Evolutionary conservation across 202 grass and related monocot species (phyloP).

Genomic region (Elaeis oleifera): DNA sequence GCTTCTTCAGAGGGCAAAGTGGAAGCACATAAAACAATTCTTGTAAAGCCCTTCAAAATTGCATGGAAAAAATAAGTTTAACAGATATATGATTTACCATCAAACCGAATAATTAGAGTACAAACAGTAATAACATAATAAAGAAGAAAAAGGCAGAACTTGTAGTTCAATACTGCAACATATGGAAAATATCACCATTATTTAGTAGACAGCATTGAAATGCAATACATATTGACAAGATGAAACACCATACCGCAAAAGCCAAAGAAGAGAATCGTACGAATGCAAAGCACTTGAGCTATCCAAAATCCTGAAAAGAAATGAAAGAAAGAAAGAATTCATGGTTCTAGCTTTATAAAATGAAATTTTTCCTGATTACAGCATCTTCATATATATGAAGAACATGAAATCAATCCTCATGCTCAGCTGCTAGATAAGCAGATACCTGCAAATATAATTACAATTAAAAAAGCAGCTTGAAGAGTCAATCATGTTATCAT

Average conservation of each 20-base stretch:
- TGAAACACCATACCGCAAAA: constrained; percentile 52
- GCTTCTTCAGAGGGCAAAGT: constrained; percentile 10
- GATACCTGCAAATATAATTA: too few species aligned
- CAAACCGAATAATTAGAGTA: too few species aligned
- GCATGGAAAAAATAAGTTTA: constrained; percentile 11
- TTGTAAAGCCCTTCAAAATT: constrained; percentile 55
- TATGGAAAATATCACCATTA: not conserved
- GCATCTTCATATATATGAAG: too few species aligned
- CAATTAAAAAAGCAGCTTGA: too few species aligned
- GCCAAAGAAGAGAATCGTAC: constrained; percentile 77
- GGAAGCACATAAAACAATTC: constrained; percentile 57
- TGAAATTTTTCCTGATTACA: too few species aligned
- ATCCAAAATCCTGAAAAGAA: constrained; percentile 47
- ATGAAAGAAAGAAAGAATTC: constrained; percentile 2
- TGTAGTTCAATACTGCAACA: too few species aligned
- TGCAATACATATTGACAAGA: not conserved
- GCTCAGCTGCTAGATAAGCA: too few species aligned
- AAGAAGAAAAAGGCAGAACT: not conserved
- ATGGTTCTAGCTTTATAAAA: too few species aligned
- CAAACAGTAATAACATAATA: not conserved
- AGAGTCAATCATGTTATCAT: too few species aligned
- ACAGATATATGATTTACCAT: not conserved
- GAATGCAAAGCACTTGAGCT: constrained; percentile 51
- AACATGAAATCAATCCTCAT: too few species aligned
- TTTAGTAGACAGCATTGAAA: not conserved